A percentile compares a stretch with the other conserved stretches of the same genome.
Conservation (phyloP, 768 basidiomycete genomes). For the Agaricus sinodeliciosus region DNA sequence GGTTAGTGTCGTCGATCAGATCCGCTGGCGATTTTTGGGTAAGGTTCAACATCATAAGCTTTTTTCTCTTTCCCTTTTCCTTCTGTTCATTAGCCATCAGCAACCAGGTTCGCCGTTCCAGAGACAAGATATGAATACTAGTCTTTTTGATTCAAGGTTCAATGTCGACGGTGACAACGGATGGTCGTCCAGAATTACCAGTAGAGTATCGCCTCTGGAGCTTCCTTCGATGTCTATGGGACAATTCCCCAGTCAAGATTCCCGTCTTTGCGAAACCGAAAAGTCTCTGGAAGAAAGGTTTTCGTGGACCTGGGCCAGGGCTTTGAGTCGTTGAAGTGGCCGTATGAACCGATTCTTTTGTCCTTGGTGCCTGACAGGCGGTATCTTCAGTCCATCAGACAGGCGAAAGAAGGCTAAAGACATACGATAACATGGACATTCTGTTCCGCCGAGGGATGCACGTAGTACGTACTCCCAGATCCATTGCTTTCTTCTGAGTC, state of each 20-base stretch:
- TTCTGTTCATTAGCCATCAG: not conserved
- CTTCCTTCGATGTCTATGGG: conserved; percentile 26
- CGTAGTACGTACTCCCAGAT: conserved; percentile 70
- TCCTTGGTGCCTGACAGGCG: conserved; percentile 28
- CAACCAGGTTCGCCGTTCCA: not conserved
- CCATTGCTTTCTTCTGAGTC: conserved; percentile 31
- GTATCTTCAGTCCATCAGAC: conserved; percentile 13
- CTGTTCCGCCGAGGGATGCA: conserved; percentile 63
- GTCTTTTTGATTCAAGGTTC: not conserved
- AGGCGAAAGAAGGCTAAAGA: conserved; percentile 16
- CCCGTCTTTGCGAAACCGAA: conserved; percentile 36
- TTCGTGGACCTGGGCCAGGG: conserved; percentile 37
- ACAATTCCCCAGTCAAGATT: conserved; percentile 24
- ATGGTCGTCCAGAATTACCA: conserved; percentile 22
- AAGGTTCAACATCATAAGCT: not conserved
- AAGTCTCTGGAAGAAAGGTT: conserved; percentile 60
- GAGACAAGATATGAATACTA: not conserved
- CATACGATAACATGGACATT: conserved; percentile 73
- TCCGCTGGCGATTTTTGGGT: not conserved
- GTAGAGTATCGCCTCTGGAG: conserved; percentile 48
- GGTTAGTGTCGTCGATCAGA: conserved; percentile 1
- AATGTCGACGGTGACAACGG: not conserved
- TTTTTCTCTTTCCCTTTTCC: not conserved
- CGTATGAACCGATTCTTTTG: conserved; percentile 48
- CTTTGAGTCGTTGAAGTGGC: conserved; percentile 56